Evolutionary conservation across 371 early-diverging fungal species (phyloP).

Genomic region (Mortierella polycephala): DNA sequence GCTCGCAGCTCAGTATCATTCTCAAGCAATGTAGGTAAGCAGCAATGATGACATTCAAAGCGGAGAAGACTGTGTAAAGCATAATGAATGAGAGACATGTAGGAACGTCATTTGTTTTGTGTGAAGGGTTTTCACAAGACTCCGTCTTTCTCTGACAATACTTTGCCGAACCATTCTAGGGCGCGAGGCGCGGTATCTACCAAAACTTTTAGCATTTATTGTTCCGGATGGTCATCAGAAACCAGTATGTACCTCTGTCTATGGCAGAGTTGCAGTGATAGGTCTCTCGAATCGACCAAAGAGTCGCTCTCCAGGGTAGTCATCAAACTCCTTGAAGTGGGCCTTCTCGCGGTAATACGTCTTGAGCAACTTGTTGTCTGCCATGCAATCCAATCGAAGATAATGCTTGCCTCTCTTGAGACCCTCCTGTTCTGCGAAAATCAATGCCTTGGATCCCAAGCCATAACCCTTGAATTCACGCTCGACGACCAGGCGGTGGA

Average conservation of each 20-base stretch:
- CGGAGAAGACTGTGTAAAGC: too few relatives aligned
- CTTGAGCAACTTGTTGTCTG: constrained; percentile 49
- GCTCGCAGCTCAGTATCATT: too few relatives aligned
- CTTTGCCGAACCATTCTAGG: too few relatives aligned
- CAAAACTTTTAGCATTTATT: too few relatives aligned
- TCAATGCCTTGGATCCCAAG: constrained; percentile 42
- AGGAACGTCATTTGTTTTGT: too few relatives aligned
- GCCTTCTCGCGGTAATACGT: constrained; percentile 53
- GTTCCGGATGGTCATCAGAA: neutral
- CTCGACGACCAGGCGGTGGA: constrained; percentile 50
- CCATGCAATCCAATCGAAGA: constrained; percentile 51
- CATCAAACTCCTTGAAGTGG: constrained; percentile 47
- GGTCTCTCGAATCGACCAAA: constrained; percentile 53
- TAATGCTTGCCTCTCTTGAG: constrained; percentile 40
- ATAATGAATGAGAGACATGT: too few relatives aligned
- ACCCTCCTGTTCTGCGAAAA: constrained; percentile 43
- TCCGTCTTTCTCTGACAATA: too few relatives aligned
- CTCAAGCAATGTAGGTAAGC: too few relatives aligned
- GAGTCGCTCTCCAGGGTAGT: constrained; percentile 49
- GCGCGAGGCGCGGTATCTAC: too few relatives aligned
- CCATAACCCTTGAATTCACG: constrained; percentile 51
- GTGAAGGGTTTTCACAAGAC: too few relatives aligned
- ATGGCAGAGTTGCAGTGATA: constrained; percentile 37
- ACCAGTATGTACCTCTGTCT: neutral
- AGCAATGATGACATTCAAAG: too few relatives aligned